Conservation (phyloP, 2,329 filamentous ascomycete species). For the Diaporthe sp. region DNA sequence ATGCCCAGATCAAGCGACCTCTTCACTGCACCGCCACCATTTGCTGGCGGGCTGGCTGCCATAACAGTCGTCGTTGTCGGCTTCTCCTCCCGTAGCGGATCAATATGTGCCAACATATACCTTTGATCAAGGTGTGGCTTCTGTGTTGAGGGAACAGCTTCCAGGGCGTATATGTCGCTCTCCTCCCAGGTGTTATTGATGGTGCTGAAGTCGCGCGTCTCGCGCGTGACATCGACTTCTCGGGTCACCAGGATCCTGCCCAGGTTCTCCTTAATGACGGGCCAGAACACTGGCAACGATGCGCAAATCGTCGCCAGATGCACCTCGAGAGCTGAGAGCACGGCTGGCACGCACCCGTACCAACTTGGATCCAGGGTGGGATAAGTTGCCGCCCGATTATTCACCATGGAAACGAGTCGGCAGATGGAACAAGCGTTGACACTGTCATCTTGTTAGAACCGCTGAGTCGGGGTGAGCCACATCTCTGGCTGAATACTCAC, state of each 20-base stretch:
- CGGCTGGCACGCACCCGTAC: conserved; percentile 50
- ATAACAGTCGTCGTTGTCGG: conserved; percentile 23
- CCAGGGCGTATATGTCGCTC: conserved; percentile 10
- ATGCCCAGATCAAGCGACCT: conserved; percentile 6
- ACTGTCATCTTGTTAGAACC: conserved; percentile 38
- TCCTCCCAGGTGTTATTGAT: background rate
- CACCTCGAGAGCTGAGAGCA: conserved; percentile 51
- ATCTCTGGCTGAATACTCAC: conserved; percentile 42
- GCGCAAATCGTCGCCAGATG: conserved; percentile 40
- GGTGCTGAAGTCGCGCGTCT: conserved; percentile 27
- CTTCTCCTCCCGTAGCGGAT: conserved; percentile 14
- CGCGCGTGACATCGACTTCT: conserved; percentile 48
- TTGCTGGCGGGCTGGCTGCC: background rate
- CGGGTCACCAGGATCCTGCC: conserved; percentile 52
- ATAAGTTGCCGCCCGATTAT: conserved; percentile 47
- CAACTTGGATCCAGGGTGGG: conserved; percentile 52
- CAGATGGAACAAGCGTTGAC: conserved; percentile 49
- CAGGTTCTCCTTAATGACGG: conserved; percentile 45
- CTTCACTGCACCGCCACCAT: background rate
- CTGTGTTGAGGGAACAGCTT: background rate
- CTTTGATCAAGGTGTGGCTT: background rate
- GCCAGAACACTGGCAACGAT: conserved; percentile 33
- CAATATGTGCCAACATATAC: background rate
- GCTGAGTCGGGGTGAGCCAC: too few species aligned
- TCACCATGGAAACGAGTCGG: conserved; percentile 48